Conservation (phyloP, 352 stramenopile species). For the Phytopythium kandeliae region DNA sequence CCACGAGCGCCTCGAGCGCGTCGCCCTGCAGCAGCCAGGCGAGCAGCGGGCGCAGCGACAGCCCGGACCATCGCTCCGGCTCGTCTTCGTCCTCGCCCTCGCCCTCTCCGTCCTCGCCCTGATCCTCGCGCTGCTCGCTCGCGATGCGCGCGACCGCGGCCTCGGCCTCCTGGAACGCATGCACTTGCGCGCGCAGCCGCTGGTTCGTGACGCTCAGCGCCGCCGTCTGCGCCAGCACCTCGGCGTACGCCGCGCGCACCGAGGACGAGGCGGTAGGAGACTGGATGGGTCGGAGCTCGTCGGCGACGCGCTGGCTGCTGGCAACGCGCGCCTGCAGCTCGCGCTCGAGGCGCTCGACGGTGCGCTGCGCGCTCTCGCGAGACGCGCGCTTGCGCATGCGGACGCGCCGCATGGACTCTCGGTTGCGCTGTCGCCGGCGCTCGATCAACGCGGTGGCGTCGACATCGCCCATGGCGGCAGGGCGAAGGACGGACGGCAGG, state of each 20-base stretch:
- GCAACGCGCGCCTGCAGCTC: constrained; percentile 12
- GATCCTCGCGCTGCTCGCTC: constrained; percentile 5
- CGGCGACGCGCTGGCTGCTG: constrained; percentile 4
- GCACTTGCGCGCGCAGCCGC: constrained; percentile 9
- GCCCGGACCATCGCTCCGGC: neutral
- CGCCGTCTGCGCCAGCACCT: constrained; percentile 12
- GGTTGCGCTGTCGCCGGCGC: constrained; percentile 18
- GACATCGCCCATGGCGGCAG: neutral
- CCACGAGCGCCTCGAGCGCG: constrained; percentile 8
- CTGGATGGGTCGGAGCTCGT: no score
- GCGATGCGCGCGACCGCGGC: constrained; percentile 10
- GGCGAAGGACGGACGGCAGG: neutral
- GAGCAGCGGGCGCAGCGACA: constrained; percentile 3
- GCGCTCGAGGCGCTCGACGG: constrained; percentile 10
- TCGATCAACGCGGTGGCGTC: constrained; percentile 5
- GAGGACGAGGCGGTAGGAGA: no score
- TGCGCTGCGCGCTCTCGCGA: constrained; percentile 7
- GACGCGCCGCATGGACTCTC: constrained; percentile 28
- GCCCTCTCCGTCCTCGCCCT: neutral
- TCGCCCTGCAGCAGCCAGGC: constrained; percentile 3
- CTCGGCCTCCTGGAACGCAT: constrained; percentile 9
- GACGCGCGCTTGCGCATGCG: constrained; percentile 16
- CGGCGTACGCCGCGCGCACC: neutral
- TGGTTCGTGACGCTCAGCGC: constrained; percentile 16
- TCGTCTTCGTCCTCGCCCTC: neutral